phyloP scores from a whole-genome alignment of 805 yeast species.

The Peterozyma toletana region DNA sequence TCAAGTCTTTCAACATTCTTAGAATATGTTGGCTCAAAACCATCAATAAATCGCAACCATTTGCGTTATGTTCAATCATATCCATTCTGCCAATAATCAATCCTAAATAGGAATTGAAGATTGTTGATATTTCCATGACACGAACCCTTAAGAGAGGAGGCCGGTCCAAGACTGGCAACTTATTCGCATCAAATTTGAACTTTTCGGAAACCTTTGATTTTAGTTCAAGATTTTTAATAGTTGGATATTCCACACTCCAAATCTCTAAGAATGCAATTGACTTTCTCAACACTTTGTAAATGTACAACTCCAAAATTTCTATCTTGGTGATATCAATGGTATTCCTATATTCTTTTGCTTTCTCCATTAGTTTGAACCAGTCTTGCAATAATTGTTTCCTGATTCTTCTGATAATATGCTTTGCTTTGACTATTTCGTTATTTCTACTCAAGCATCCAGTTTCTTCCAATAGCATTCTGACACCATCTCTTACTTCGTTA shows the following conservation, averaged over 20 bases:
- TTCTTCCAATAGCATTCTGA: conserved; percentile 50
- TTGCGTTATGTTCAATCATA: conserved; percentile 64
- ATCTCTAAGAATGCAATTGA: conserved; percentile 57
- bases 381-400: conserved; percentile 69
- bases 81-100: conserved; percentile 72
- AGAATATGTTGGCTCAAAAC: conserved; percentile 63
- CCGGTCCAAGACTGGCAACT: conserved; percentile 35
- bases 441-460: conserved; percentile 74
- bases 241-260: conserved; percentile 61
- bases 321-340: conserved; percentile 52
- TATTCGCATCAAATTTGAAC: conserved; percentile 13
- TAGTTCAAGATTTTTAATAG: not conserved
- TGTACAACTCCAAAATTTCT: conserved; percentile 53
- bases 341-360: conserved; percentile 68
- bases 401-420: conserved; percentile 52
- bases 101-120: conserved; percentile 51
- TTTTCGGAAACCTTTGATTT: conserved; percentile 17
- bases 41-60: conserved; percentile 64
- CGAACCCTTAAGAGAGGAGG: conserved; percentile 63
- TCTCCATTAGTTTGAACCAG: conserved; percentile 73
- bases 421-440: conserved; percentile 57
- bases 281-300: conserved; percentile 60
- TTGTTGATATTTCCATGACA: conserved; percentile 54
- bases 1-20: conserved; percentile 51
- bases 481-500: conserved; percentile 69